Base-by-base conservation (phyloP, 768 basidiomycete genomes). In the Xanthoconium stramineum region DNA sequence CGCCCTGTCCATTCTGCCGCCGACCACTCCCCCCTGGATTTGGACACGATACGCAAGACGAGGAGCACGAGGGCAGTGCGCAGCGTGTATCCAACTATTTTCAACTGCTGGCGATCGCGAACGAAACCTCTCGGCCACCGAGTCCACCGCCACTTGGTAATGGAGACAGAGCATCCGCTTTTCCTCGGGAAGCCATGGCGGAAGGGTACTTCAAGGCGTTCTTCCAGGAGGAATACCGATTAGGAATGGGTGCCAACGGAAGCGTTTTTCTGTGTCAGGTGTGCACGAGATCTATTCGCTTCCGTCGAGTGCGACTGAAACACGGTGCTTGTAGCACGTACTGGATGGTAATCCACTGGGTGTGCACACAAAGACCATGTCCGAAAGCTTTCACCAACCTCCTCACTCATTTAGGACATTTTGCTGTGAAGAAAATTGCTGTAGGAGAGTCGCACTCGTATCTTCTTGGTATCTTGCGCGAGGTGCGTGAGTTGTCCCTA, bases 161-260 rank as follows among this genome's bases (percentile, higher is more conserved):
- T 50, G 53, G 63, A 6, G n/a, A 38, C 5, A 47, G 57, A 39
- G 15, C 52, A 3, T 58, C 72, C 33, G 66, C 81, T 1, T 91
- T 91, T 70, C 76, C 83, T 3, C 78, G 83, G 3, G 86, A 88
- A 49, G 78, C 80, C 33, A 89, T 92, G 88, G 92, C 93, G 0
- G 88, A 94, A 51, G 94, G 94, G 0, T 98, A 98, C 69, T 96
- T 95, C 74, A 83, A 87, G 61, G 80, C 91, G 0, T 98, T 96
- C 76, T 98, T 98, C 66, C 83, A 86, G 55, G 94, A 97, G 65
- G 92, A 95, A 61, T 84, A 80, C 58, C 82, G 86, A 56, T 77
- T 98, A 7, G 95, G 95, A 1, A 95, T 97, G 91, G 95, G 95
- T 42, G 94, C 94, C 0, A 93, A 94, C 64, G 95, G 96, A 2